These are phyloP conservation scores for Soucietia sequanensis DNA, from an alignment of 805 yeast genomes.

Conservation along the genomic window DNA sequence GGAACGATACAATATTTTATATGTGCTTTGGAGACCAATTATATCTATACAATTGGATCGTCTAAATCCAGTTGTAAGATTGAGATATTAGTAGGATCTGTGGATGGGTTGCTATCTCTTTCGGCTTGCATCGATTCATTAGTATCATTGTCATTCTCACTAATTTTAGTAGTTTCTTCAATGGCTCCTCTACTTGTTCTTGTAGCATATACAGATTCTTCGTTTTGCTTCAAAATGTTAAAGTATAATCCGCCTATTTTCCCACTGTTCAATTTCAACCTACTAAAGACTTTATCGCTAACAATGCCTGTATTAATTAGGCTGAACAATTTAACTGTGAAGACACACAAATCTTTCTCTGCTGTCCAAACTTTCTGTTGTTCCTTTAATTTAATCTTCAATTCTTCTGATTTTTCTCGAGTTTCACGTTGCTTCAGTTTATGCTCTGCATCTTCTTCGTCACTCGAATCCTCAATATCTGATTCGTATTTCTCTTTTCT, in stretches of 20 bases:
- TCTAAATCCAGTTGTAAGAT: no score
- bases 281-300: slow-evolving; percentile 16
- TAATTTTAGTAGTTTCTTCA: no score
- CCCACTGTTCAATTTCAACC: slow-evolving; percentile 38
- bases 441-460: slow-evolving; percentile 4
- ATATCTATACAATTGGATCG: no score
- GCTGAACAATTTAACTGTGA: slow-evolving; percentile 36
- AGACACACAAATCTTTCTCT: slow-evolving; percentile 43
- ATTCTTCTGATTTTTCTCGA: slow-evolving; percentile 2
- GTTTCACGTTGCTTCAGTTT: background rate
- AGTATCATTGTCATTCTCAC: background rate
- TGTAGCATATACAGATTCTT: slow-evolving; percentile 1
- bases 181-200: background rate
- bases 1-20: no score
- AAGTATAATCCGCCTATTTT: slow-evolving; percentile 33
- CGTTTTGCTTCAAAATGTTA: slow-evolving; percentile 21
- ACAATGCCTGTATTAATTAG: slow-evolving; percentile 34
- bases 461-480: slow-evolving; percentile 6
- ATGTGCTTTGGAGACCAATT: no score
- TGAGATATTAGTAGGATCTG: no score
- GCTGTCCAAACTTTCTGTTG: slow-evolving; percentile 27
- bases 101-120: background rate
- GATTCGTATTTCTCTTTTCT: slow-evolving; percentile 12
- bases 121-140: background rate
- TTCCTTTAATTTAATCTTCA: slow-evolving; percentile 4